Conservation (phyloP, 2,329 filamentous ascomycete genomes). For the Lomentospora prolificans region DNA sequence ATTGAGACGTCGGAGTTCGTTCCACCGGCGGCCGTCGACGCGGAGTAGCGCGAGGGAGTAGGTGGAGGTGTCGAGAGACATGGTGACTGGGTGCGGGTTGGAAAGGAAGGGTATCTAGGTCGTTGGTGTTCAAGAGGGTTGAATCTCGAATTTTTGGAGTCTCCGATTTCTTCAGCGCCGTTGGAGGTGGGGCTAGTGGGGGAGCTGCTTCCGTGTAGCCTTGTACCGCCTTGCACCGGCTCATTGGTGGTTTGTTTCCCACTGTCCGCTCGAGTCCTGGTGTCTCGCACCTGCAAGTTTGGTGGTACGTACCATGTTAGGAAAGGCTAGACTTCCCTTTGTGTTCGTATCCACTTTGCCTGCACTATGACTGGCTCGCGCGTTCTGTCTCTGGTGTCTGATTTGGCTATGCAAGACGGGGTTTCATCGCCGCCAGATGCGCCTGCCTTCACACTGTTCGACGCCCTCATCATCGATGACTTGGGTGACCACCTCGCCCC, state of each 20-base stretch:
- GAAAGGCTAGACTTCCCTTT: too few species aligned
- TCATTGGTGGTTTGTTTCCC: not conserved
- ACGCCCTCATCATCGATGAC: not conserved
- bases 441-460: not conserved
- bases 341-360: too few species aligned
- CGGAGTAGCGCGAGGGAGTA: constrained; percentile 80
- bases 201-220: not conserved
- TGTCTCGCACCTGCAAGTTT: too few species aligned
- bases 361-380: not conserved
- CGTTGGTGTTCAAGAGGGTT: not conserved
- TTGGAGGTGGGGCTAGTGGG: not conserved
- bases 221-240: not conserved
- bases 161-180: not conserved
- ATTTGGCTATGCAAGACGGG: not conserved
- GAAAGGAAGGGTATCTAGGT: too few species aligned
- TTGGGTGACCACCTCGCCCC: not conserved
- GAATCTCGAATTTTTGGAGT: not conserved
- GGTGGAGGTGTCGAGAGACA: constrained; percentile 92
- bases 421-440: not conserved
- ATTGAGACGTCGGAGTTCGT: constrained; percentile 82
- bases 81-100: constrained; percentile 24
- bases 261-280: not conserved
- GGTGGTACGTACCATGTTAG: too few species aligned
- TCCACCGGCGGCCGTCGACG: constrained; percentile 84
- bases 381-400: not conserved